A percentile compares a stretch with the other conserved stretches of the same genome.
Evolutionary conservation across 805 yeast species (phyloP).

Genomic region (Grigorovia yakushimaensis): DNA sequence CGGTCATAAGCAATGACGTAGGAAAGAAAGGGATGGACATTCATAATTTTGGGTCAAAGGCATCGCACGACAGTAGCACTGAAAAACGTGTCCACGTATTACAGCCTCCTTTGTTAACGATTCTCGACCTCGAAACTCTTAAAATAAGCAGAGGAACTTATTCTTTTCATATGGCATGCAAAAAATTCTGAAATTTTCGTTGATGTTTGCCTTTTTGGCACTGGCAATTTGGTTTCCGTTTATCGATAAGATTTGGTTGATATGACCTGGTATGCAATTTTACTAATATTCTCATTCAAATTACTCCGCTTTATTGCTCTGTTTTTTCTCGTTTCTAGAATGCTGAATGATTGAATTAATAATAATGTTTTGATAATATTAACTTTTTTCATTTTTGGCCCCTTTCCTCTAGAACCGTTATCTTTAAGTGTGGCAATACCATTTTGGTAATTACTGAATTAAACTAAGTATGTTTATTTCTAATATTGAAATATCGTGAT

Average conservation of each 20-base stretch:
- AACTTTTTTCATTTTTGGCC: background rate
- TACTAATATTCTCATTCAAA: too few species aligned
- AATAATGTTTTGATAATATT: too few species aligned
- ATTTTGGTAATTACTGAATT: background rate
- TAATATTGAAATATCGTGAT: too few species aligned
- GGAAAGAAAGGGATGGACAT: too few species aligned
- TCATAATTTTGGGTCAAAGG: too few species aligned
- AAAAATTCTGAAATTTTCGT: background rate
- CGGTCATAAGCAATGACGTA: background rate
- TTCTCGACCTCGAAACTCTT: background rate
- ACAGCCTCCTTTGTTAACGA: background rate
- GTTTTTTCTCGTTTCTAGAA: background rate
- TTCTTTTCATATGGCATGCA: background rate
- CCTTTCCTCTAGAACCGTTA: background rate
- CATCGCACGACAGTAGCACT: background rate
- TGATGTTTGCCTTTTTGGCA: background rate
- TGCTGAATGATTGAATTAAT: too few species aligned
- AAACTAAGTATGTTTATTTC: too few species aligned
- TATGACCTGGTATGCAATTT: too few species aligned
- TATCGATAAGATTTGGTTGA: background rate
- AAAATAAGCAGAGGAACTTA: background rate
- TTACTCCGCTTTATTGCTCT: background rate
- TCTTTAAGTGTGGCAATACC: background rate
- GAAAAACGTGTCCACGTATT: too few species aligned
- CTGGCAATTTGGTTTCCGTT: background rate